A percentile compares a stretch with the other conserved stretches of the same genome.
Evolutionary conservation across 2,329 filamentous ascomycete genomes (phyloP).

Genomic region (Aspergillus sp.): DNA sequence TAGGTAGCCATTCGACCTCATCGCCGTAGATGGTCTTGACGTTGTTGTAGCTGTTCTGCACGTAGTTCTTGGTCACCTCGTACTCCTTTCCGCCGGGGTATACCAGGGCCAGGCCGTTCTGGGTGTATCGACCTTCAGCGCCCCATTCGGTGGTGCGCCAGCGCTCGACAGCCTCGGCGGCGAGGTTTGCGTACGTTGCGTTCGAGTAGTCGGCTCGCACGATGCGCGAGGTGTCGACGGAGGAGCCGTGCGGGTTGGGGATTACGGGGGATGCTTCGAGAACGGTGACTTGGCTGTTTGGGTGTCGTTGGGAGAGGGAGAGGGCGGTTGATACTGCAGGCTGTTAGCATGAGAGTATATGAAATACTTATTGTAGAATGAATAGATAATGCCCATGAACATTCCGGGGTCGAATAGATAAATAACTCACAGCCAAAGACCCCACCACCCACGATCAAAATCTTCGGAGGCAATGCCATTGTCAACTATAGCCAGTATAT

Average conservation of each 20-base stretch:
- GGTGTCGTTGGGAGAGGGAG: constrained; percentile 59
- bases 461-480: constrained; percentile 30
- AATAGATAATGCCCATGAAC: not conserved
- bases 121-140: constrained; percentile 37
- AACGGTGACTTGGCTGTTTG: constrained; percentile 50
- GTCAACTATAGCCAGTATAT: not conserved
- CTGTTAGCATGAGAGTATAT: constrained; percentile 2
- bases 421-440: constrained; percentile 37
- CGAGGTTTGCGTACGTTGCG: constrained; percentile 69
- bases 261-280: constrained; percentile 53
- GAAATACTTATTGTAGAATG: not conserved
- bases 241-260: constrained; percentile 55
- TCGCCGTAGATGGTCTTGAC: constrained; percentile 30
- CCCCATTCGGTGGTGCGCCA: constrained; percentile 47
- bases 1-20: constrained; percentile 29
- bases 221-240: constrained; percentile 58
- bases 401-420: not conserved
- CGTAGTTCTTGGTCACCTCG: constrained; percentile 25
- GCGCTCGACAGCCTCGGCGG: constrained; percentile 67
- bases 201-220: constrained; percentile 76
- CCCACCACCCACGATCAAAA: constrained; percentile 39
- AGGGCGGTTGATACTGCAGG: constrained; percentile 59
- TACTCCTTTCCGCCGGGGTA: constrained; percentile 26
- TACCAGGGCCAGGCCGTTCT: constrained; percentile 40
- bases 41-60: constrained; percentile 36